Evolutionary conservation across 345 rosid genomes (phyloP).

Genomic region (Eucalyptus microcorys): DNA sequence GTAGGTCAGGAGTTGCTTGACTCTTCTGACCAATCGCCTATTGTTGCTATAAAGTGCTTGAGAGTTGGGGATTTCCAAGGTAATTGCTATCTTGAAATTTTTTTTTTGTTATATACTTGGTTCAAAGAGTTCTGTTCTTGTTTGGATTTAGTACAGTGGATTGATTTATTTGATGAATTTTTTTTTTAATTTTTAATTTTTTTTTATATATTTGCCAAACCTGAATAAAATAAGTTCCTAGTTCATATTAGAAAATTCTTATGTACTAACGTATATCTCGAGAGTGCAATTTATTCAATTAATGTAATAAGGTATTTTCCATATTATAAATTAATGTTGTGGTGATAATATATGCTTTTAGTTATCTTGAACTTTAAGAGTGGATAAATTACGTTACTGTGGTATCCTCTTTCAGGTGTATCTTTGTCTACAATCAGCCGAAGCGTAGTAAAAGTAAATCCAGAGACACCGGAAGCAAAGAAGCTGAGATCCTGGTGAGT

Average conservation of each 20-base stretch:
- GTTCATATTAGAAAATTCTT: not conserved
- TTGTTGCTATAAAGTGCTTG: slow-evolving; percentile 78
- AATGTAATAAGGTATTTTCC: not conserved
- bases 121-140: not conserved
- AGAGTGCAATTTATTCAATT: not conserved
- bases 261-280: not conserved
- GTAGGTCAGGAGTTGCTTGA: slow-evolving; percentile 72
- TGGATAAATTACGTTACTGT: not conserved
- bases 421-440: slow-evolving; percentile 62
- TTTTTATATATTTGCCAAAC: not conserved
- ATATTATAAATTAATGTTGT: not conserved
- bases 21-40: slow-evolving; percentile 49
- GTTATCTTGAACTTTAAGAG: not conserved
- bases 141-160: not conserved
- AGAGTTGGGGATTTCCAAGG: slow-evolving; percentile 94
- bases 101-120: not conserved
- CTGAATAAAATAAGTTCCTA: not conserved
- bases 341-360: not conserved
- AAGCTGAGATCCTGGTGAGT: slow-evolving; percentile 62
- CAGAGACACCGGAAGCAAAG: slow-evolving; percentile 62
- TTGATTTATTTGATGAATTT: not conserved
- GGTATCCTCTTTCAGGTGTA: slow-evolving; percentile 34
- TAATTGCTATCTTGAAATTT: not conserved
- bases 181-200: too few relatives aligned
- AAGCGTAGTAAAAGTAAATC: slow-evolving; percentile 55